Base-by-base conservation (phyloP, 768 basidiomycete genomes). In the Naganishia kalamii region DNA sequence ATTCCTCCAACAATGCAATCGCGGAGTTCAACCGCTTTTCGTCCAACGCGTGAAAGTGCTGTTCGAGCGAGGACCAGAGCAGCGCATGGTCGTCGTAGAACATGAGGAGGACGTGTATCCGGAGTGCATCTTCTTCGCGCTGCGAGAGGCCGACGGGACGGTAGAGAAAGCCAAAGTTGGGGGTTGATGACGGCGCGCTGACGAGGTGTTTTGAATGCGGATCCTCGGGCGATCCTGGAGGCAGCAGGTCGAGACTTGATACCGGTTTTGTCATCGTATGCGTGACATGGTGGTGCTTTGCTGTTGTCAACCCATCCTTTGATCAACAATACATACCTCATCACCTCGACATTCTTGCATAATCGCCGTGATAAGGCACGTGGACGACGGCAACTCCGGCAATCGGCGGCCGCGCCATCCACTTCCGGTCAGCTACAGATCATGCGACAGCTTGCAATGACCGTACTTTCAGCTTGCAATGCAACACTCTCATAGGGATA, bases 61-160 rank as follows among this genome's bases (percentile, higher is more conserved):
- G 66, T 32, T 67, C 66, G 48, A 67, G 40, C 4, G 51, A 41
- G n/a, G 47, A 51, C 66, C 66, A 67, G 19, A 67, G 62, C 4
- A 67, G 44, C 8, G 66, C 66, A 32, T 67, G 66, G n/a, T 63
- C 61, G n/a, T 67, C 66, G 62, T 67, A 67, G 33, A 67, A 67
- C 2, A 67, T 23, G 23, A 67, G 62, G 52, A 63, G 63, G 25
- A 67, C 33, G 40, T 67, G 66, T 10, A 67, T 62, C 44, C 66
- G 32, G 19, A 61, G 50, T 17, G 47, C 66, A 48, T 67, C 66
- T 19, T 57, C 35, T 21, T 67, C 60, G 19, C 46, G 40, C 41
- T 63, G 62, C 11, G 30, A 27, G 3, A 57, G 33, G 6, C 54
- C 63, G 21, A 40, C 46, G 30, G 51, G 44, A 17, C 63, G 54